A percentile compares a stretch with the other conserved stretches of the same genome.
These are phyloP conservation scores for Thielaviopsis punctulata DNA, from an alignment of 2,329 filamentous ascomycete species.

Conservation along the genomic window DNA sequence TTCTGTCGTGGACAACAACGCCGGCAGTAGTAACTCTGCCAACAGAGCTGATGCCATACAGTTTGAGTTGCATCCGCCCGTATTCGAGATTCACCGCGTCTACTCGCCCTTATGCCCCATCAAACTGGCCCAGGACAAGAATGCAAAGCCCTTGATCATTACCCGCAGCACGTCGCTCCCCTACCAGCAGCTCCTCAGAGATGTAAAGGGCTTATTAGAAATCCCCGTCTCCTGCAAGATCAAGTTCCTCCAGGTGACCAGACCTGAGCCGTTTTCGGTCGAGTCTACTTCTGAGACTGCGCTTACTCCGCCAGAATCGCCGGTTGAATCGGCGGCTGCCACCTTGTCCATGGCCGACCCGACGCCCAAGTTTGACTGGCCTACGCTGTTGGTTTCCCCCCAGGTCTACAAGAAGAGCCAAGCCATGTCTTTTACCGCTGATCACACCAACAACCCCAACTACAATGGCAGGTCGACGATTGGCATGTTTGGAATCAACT, in stretches of 20 bases:
- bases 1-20: conserved; percentile 58
- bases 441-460: conserved; percentile 55
- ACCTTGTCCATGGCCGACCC: conserved; percentile 22
- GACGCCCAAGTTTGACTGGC: neutral
- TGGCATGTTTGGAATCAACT: conserved; percentile 47
- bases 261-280: conserved; percentile 22
- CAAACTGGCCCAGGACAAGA: conserved; percentile 39
- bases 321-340: conserved; percentile 19
- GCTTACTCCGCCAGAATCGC: conserved; percentile 26
- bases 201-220: conserved; percentile 49
- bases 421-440: conserved; percentile 21
- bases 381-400: conserved; percentile 4
- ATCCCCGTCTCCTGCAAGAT: conserved; percentile 59
- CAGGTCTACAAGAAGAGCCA: conserved; percentile 11
- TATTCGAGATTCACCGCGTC: conserved; percentile 72
- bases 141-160: conserved; percentile 44
- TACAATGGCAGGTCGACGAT: conserved; percentile 61
- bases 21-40: conserved; percentile 32
- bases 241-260: conserved; percentile 52
- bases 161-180: conserved; percentile 53
- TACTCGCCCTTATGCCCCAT: conserved; percentile 42
- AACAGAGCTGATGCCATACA: conserved; percentile 38
- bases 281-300: conserved; percentile 14
- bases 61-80: conserved; percentile 70
- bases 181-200: conserved; percentile 58